Conservation (phyloP, 768 basidiomycete genomes). For the Neoboletus brunneissimus region DNA sequence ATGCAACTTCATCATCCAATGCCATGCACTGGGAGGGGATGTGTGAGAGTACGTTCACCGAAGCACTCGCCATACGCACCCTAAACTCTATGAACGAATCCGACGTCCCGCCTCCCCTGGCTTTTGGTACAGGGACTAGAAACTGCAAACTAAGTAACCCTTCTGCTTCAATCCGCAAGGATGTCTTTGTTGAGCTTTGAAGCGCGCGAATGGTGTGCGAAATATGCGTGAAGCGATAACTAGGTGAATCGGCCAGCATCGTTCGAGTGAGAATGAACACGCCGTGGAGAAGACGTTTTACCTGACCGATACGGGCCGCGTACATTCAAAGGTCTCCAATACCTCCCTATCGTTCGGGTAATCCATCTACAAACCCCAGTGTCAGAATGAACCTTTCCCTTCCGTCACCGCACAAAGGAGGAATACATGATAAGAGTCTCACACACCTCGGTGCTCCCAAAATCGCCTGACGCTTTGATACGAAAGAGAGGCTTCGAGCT, state of each 20-base stretch:
- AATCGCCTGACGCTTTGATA: constrained; percentile 76
- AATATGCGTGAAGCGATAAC: constrained; percentile 84
- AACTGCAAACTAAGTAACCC: constrained; percentile 89
- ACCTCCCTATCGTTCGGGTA: constrained; percentile 93
- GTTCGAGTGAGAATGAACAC: background rate
- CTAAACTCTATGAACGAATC: constrained; percentile 86
- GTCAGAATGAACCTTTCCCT: background rate
- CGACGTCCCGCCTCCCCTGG: constrained; percentile 38
- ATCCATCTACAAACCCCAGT: constrained; percentile 67
- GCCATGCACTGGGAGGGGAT: constrained; percentile 25
- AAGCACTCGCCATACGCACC: constrained; percentile 44
- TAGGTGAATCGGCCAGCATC: constrained; percentile 30
- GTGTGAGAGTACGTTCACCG: constrained; percentile 9
- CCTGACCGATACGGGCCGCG: constrained; percentile 65
- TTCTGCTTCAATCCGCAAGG: constrained; percentile 77
- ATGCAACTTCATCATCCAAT: constrained; percentile 31
- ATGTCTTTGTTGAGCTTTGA: constrained; percentile 83
- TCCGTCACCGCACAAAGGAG: background rate
- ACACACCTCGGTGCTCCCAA: constrained; percentile 80
- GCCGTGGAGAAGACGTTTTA: constrained; percentile 31
- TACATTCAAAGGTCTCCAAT: constrained; percentile 86
- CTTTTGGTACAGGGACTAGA: constrained; percentile 62
- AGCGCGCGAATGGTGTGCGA: constrained; percentile 68
- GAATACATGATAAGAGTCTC: background rate
- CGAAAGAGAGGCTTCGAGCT: constrained; percentile 61